Base-by-base conservation (phyloP, 179 eudicot genomes). In the Carnegiea gigantea region DNA sequence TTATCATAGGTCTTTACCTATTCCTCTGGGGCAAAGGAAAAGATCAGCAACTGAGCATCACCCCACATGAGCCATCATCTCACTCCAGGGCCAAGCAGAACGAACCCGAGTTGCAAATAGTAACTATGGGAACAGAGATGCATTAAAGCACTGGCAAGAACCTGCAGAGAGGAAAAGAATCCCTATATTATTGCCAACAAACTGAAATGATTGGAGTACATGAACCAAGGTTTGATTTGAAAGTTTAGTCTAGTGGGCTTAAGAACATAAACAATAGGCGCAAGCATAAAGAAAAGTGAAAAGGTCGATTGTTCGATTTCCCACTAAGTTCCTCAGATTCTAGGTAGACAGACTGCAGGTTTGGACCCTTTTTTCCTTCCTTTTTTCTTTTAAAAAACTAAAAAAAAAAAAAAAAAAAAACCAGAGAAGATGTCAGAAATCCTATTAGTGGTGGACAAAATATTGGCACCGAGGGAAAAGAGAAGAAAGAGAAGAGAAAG, bases 1-100 rank as follows among this genome's bases (percentile, higher is more conserved):
- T 86, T 30, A 84, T 86, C 79, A 78, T 74, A 59, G 88, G 90
- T 30, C 83, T 88, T 26, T 88, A 88, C 84, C 84, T 86, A 60
- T 78, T 88, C 79, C 70, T 88, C 60, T 86, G 90, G 90, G 88
- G 87, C 51, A 86, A 88, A 83, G 87, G 81, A 73, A 78, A 78
- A 17, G 88, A 79, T 75, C 78, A 75, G 73, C 75, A 79, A 64
- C 70, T 77, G 73, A 73, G 77, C 57, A 73, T 84, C 80, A 57
- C 73, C 71, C 48, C 80, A 28, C 70, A 70, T 68, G 74, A 82
- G 82, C 77, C 80, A 80, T 15, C 70, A 54, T 72, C 83, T 78
- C 73, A 72, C 28, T 70, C 85, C 70, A 65, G 59, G 62, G 54
- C 23, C 33, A 67, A 74, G 54, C 82, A 84, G 70, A 83, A 81